A percentile compares a stretch with the other conserved stretches of the same genome.
Conservation (phyloP, 2,329 filamentous ascomycete species). For the Incumbomyces delicatus region DNA sequence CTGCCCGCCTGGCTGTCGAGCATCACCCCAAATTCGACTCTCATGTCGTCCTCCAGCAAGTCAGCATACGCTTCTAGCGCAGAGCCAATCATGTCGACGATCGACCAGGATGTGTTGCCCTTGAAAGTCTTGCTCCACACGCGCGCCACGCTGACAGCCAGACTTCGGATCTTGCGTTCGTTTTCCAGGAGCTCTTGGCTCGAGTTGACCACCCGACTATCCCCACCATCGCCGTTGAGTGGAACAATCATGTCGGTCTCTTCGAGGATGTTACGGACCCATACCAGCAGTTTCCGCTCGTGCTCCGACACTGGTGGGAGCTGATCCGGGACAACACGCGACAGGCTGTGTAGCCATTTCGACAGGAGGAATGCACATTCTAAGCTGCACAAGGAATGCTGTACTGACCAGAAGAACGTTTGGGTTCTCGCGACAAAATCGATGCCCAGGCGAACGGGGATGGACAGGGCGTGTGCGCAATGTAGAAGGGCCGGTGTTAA, state of each 20-base stretch:
- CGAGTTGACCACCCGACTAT: constrained; percentile 14
- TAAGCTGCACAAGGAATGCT: constrained; percentile 45
- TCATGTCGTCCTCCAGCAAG: constrained; percentile 28
- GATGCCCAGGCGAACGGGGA: constrained; percentile 44
- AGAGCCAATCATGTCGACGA: constrained; percentile 38
- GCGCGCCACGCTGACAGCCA: constrained; percentile 40
- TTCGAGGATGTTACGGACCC: constrained; percentile 42
- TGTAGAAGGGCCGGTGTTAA: constrained; percentile 43
- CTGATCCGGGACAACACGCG: constrained; percentile 27
- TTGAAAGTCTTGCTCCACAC: constrained; percentile 42
- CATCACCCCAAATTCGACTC: constrained; percentile 3
- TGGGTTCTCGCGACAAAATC: constrained; percentile 44
- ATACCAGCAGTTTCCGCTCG: constrained; percentile 37
- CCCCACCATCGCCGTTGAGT: constrained; percentile 15
- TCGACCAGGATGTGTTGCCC: constrained; percentile 41
- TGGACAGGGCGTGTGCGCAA: constrained; percentile 45
- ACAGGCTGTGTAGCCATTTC: constrained; percentile 37
- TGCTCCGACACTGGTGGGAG: constrained; percentile 37
- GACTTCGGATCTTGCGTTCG: constrained; percentile 34
- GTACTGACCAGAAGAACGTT: constrained; percentile 47
- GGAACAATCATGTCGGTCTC: constrained; percentile 38
- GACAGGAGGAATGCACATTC: constrained; percentile 43
- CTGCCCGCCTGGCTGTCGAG: not conserved
- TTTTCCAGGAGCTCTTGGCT: constrained; percentile 34
- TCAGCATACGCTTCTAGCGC: constrained; percentile 39